Percentiles rank a stretch among this genome's conserved stretches.
These are phyloP conservation scores for Teratosphaeria epicoccoides DNA, from an alignment of 2,329 filamentous ascomycete species.

Conservation along the genomic window DNA sequence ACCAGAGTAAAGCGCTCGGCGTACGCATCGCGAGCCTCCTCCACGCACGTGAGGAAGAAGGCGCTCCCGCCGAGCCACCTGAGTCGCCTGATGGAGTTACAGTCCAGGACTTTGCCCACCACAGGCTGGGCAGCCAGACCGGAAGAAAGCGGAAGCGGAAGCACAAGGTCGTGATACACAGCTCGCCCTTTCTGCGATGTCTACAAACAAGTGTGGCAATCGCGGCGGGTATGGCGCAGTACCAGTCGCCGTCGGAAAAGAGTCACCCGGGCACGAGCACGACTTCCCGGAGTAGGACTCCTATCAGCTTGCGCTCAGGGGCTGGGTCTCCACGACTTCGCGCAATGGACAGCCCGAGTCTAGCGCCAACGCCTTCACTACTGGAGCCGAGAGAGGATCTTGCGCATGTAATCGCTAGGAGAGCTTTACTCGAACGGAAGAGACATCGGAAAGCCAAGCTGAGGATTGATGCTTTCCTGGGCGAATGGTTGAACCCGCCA, in stretches of 20 bases:
- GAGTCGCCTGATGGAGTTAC: conserved; percentile 8
- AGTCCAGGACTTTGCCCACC: conserved; percentile 11
- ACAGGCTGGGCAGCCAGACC: not conserved
- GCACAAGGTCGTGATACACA: conserved; percentile 77
- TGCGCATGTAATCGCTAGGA: conserved; percentile 26
- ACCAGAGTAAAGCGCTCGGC: conserved; percentile 72
- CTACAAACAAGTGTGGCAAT: conserved; percentile 86
- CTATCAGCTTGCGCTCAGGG: conserved; percentile 21
- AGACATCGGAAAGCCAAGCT: conserved; percentile 47
- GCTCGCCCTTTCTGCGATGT: conserved; percentile 87
- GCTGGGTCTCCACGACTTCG: conserved; percentile 21
- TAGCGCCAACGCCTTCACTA: conserved; percentile 23
- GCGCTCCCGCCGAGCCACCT: not conserved
- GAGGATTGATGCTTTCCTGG: conserved; percentile 82
- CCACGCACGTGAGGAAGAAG: conserved; percentile 39
- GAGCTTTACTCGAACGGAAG: conserved; percentile 25
- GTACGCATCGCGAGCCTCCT: conserved; percentile 69
- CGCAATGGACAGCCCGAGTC: conserved; percentile 15
- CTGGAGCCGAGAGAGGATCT: conserved; percentile 29
- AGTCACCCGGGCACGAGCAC: conserved; percentile 16
- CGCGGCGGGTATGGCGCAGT: conserved; percentile 69
- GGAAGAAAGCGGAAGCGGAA: conserved; percentile 38
- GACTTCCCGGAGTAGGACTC: conserved; percentile 17
- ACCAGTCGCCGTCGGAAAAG: conserved; percentile 33
- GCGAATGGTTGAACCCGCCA: conserved; percentile 87